Percentiles rank a stretch among this genome's conserved stretches.
phyloP scores from a whole-genome alignment of 345 rosid species.

The Brassica carinata region DNA sequence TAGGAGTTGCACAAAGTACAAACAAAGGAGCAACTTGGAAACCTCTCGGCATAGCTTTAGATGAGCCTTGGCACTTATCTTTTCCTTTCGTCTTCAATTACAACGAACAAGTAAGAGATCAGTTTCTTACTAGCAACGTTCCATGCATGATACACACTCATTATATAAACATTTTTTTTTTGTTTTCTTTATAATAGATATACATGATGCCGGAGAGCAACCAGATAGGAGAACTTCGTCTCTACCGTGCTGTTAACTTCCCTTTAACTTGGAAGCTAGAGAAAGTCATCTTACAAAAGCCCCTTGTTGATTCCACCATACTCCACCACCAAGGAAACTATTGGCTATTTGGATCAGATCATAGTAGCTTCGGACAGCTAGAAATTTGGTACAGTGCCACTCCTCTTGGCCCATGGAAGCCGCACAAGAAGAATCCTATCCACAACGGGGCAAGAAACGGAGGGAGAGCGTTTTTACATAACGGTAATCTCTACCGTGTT shows the following conservation, averaged over 20 bases:
- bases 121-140: background rate
- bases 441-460: constrained; percentile 91
- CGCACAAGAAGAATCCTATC: constrained; percentile 86
- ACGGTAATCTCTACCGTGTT: constrained; percentile 80
- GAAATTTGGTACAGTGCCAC: constrained; percentile 88
- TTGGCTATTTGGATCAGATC: constrained; percentile 92
- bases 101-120: constrained; percentile 66
- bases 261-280: constrained; percentile 84
- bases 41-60: constrained; percentile 83
- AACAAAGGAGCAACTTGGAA: constrained; percentile 94
- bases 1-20: constrained; percentile 78
- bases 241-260: constrained; percentile 75
- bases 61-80: constrained; percentile 96
- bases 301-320: constrained; percentile 71
- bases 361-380: constrained; percentile 72
- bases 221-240: constrained; percentile 66
- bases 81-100: constrained; percentile 82
- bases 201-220: constrained; percentile 96
- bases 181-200: constrained; percentile 46
- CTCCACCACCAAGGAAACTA: constrained; percentile 61
- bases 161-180: background rate
- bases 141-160: constrained; percentile 3
- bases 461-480: constrained; percentile 76
- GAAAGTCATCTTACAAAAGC: constrained; percentile 65
- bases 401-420: constrained; percentile 94